phyloP scores from a whole-genome alignment of 495 filamentous ascomycete genomes.

The Neurospora hispaniola region DNA sequence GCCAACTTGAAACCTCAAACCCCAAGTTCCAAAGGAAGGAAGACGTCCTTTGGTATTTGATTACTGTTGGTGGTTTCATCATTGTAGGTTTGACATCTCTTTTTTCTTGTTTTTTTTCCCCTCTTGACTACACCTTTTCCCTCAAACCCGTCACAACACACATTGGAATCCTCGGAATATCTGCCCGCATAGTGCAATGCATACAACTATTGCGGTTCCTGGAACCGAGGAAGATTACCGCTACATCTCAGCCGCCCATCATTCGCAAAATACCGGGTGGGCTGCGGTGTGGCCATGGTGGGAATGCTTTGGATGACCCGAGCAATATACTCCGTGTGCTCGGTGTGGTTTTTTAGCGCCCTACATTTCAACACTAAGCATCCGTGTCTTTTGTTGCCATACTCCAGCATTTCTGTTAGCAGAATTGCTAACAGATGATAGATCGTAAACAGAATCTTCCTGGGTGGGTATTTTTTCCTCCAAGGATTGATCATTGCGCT shows the following conservation, averaged over 20 bases:
- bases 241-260: slow-evolving; percentile 60
- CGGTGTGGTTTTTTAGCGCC: slow-evolving; percentile 66
- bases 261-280: slow-evolving; percentile 69
- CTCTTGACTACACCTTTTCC: not conserved
- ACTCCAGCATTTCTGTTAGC: not conserved
- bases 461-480: slow-evolving; percentile 44
- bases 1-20: slow-evolving; percentile 30
- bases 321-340: slow-evolving; percentile 48
- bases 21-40: slow-evolving; percentile 34
- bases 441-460: slow-evolving; percentile 38
- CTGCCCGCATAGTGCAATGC: slow-evolving; percentile 82
- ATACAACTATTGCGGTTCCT: slow-evolving; percentile 88
- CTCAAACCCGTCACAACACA: not conserved
- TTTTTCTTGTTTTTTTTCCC: not conserved
- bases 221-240: slow-evolving; percentile 94
- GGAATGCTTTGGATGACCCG: slow-evolving; percentile 81
- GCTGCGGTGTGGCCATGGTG: slow-evolving; percentile 80
- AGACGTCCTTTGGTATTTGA: slow-evolving; percentile 40
- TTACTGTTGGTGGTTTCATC: slow-evolving; percentile 31
- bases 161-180: slow-evolving; percentile 60
- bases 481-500: slow-evolving; percentile 64
- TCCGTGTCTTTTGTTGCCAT: slow-evolving; percentile 3
- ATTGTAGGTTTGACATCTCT: slow-evolving; percentile 29
- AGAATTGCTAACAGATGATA: slow-evolving; percentile 19
- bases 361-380: slow-evolving; percentile 54